A percentile compares a stretch with the other conserved stretches of the same genome.
Conservation (phyloP, 2,329 filamentous ascomycete genomes). For the Fusarium udum region DNA sequence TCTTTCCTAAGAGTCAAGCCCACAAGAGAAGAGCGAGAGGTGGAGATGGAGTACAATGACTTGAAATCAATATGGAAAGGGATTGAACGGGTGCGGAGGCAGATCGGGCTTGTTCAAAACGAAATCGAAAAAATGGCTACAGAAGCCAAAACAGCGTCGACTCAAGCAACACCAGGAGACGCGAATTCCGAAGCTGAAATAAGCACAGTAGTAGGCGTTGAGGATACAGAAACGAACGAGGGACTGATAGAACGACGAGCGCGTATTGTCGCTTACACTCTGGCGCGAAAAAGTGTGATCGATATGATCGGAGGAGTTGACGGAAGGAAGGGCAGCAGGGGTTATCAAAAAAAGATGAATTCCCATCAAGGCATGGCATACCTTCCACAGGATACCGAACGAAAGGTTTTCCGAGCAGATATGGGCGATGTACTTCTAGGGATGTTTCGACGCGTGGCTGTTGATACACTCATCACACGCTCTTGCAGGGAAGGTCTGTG, state of each 20-base stretch:
- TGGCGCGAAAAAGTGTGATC: slow-evolving; percentile 45
- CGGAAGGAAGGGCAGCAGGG: neutral
- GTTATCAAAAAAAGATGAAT: slow-evolving; percentile 19
- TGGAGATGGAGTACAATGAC: neutral
- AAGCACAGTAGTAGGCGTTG: neutral
- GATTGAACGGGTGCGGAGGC: neutral
- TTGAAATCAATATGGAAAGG: neutral
- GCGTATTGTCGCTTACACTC: slow-evolving; percentile 37
- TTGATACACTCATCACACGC: slow-evolving; percentile 54
- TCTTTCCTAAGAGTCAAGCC: slow-evolving; percentile 43
- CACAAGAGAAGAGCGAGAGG: neutral
- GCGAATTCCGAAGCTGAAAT: neutral
- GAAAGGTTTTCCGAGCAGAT: slow-evolving; percentile 54
- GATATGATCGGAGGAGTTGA: slow-evolving; percentile 35
- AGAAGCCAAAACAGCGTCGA: neutral
- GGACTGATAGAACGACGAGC: slow-evolving; percentile 11
- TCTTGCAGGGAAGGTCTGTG: slow-evolving; percentile 11
- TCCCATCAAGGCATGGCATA: slow-evolving; percentile 43
- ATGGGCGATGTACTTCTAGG: slow-evolving; percentile 65
- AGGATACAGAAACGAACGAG: neutral
- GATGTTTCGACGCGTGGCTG: slow-evolving; percentile 58
- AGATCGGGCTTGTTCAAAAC: neutral
- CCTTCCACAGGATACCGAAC: neutral
- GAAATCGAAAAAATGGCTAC: neutral
- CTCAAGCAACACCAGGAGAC: neutral